Base-by-base conservation (phyloP, 2,329 filamentous ascomycete genomes). In the Trichoderma arundinaceum region DNA sequence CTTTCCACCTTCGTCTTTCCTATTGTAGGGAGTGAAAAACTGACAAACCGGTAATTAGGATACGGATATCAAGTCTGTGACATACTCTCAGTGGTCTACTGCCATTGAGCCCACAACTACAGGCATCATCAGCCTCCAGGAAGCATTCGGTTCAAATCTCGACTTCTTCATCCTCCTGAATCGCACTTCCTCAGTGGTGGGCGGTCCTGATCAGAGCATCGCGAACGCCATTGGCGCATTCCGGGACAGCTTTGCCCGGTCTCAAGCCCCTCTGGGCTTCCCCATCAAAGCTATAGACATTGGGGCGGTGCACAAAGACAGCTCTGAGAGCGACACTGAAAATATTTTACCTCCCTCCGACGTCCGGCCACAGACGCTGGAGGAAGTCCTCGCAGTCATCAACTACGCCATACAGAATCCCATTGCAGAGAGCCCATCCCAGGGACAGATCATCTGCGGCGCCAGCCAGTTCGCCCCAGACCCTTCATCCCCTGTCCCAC, bases 101-200 rank as follows among this genome's bases (percentile, higher is more conserved):
- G 41, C 49, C 13, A 19, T 63, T 44, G 60, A 43, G 7, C 38
- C 39, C 12, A 38, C 46, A 13, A 53, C 56, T n/a, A 52, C 48
- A 38, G 52, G 52, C 44, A 64, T 48, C 10, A 38, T 48, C 35
- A 56, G 28, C 44, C 46, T 66, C n/a, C 44, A 58, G 33, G 43
- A 66, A 5, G 17, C 51, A n/a, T 49, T 64, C 22, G 53, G 61
- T n/a, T 17, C 51, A 1, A n/a, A 33, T 38, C 53, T 66, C 17
- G 65, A 66, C 32, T 66, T 66, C 53, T 66, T 64, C 60, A 53
- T 66, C 22, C 15, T 64, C 2, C 28, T 66, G 12, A 49, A 49
- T 13, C 49, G 52, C 39, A 64, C 60, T 28, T 46, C 57, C 12
- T 43, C 57, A 2, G 22, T 66, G 7, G 57, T 66, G 33, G 64